Evolutionary conservation across 805 yeast genomes (phyloP).

Genomic region (Ogataea allantospora): DNA sequence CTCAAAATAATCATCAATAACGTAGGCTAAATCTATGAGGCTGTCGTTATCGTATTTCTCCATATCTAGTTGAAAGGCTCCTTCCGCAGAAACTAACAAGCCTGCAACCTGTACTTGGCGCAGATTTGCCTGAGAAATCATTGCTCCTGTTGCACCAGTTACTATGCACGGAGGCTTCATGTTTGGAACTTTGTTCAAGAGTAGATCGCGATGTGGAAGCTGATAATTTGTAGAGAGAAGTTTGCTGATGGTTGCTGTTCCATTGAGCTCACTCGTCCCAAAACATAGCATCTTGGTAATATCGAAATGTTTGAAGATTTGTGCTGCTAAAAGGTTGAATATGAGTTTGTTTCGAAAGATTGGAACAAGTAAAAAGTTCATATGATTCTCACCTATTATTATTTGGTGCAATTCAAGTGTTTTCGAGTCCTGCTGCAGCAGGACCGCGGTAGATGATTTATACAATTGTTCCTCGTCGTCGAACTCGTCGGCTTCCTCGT

Average conservation of each 20-base stretch:
- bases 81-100: constrained; percentile 43
- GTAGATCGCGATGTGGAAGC: neutral
- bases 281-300: constrained; percentile 16
- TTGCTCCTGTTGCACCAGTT: constrained; percentile 44
- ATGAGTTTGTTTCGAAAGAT: constrained; percentile 22
- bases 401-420: constrained; percentile 15
- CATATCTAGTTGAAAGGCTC: constrained; percentile 42
- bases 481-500: constrained; percentile 27
- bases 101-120: constrained; percentile 11
- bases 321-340: constrained; percentile 25
- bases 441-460: constrained; percentile 27
- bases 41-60: constrained; percentile 44
- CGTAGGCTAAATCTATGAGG: constrained; percentile 35
- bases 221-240: constrained; percentile 11
- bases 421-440: constrained; percentile 25
- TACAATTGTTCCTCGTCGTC: constrained; percentile 54
- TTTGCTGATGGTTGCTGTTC: constrained; percentile 17
- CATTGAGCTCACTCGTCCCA: constrained; percentile 27
- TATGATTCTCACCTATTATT: neutral
- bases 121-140: constrained; percentile 33
- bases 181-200: constrained; percentile 31
- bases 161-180: constrained; percentile 49
- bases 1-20: constrained; percentile 17
- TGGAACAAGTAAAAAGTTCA: constrained; percentile 23
- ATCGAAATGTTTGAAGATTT: constrained; percentile 13